A percentile compares a stretch with the other conserved stretches of the same genome.
Evolutionary conservation across 345 rosid species (phyloP).

Genomic region (Eucalyptus curtisii): DNA sequence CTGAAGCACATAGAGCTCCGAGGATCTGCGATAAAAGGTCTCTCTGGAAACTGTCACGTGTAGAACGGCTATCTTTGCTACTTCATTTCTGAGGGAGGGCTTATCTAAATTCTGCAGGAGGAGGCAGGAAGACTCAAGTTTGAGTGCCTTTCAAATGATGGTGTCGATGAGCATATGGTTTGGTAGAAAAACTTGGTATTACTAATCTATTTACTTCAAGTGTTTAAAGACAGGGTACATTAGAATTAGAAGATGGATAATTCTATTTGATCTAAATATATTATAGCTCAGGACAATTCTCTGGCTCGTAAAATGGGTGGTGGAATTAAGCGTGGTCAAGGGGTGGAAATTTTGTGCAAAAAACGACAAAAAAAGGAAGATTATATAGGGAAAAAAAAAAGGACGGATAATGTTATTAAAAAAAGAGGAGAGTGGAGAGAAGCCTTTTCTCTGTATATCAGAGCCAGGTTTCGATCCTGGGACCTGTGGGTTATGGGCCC

Average conservation of each 20-base stretch:
- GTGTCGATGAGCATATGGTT: slow-evolving; percentile 88
- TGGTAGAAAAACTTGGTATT: slow-evolving; percentile 31
- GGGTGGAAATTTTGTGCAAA: neutral
- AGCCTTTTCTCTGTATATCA: slow-evolving; percentile 8
- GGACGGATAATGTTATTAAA: too few relatives aligned
- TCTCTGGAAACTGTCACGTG: neutral
- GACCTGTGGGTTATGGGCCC: slow-evolving; percentile 84
- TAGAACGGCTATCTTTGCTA: neutral
- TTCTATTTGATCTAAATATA: neutral
- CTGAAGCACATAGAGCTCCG: too few relatives aligned
- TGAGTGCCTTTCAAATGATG: slow-evolving; percentile 71
- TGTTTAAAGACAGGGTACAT: too few relatives aligned
- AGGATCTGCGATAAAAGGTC: neutral
- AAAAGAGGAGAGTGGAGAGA: neutral
- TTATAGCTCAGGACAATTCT: neutral
- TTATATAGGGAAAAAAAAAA: neutral
- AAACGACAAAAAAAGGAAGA: neutral
- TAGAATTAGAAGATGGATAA: neutral
- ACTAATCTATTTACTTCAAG: too few relatives aligned
- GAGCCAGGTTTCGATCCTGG: slow-evolving; percentile 76
- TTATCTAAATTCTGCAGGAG: slow-evolving; percentile 36
- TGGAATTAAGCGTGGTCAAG: neutral
- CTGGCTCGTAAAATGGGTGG: neutral
- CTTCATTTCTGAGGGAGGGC: neutral
- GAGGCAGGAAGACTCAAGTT: slow-evolving; percentile 87